A percentile compares a stretch with the other conserved stretches of the same genome.
Conservation (phyloP, 371 early-diverging fungal species). For the Zopfochytrium polystomum region DNA sequence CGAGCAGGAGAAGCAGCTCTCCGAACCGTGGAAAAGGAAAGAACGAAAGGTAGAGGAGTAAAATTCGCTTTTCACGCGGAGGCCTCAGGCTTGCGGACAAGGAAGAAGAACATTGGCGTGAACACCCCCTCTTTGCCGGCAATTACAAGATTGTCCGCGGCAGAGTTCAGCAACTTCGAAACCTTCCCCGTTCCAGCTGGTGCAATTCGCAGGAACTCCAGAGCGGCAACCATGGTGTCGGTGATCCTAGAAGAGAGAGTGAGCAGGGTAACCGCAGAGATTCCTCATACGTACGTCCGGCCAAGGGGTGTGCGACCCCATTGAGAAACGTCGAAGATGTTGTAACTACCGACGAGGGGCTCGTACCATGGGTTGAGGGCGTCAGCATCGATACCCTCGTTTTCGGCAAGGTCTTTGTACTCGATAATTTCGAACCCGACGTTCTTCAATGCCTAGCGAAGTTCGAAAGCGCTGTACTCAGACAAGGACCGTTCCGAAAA, state of each 20-base stretch:
- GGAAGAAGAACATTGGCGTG: constrained; percentile 92
- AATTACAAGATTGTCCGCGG: constrained; percentile 75
- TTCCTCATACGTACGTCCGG: constrained; percentile 50
- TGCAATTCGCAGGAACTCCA: constrained; percentile 77
- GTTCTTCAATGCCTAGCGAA: constrained; percentile 59
- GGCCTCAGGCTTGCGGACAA: constrained; percentile 80
- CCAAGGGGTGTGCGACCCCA: constrained; percentile 42
- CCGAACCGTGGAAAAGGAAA: no score
- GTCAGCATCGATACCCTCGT: constrained; percentile 51
- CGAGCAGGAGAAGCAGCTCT: no score
- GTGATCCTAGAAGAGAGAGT: constrained; percentile 50
- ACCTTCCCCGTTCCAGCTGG: constrained; percentile 81
- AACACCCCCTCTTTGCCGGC: constrained; percentile 73
- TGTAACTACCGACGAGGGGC: constrained; percentile 61
- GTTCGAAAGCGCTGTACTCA: not conserved
- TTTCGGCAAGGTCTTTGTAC: constrained; percentile 65
- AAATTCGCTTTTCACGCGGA: no score
- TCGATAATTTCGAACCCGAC: constrained; percentile 82
- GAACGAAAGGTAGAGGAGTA: no score
- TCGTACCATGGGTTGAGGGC: constrained; percentile 73
- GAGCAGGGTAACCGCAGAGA: not conserved
- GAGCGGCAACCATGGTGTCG: constrained; percentile 58
- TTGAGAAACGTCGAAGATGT: constrained; percentile 27
- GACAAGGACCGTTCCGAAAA: not conserved
- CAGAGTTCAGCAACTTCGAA: constrained; percentile 71